A percentile compares a stretch with the other conserved stretches of the same genome.
Conservation (phyloP, 2,329 filamentous ascomycete species). For the Paecilomyces variotii region DNA sequence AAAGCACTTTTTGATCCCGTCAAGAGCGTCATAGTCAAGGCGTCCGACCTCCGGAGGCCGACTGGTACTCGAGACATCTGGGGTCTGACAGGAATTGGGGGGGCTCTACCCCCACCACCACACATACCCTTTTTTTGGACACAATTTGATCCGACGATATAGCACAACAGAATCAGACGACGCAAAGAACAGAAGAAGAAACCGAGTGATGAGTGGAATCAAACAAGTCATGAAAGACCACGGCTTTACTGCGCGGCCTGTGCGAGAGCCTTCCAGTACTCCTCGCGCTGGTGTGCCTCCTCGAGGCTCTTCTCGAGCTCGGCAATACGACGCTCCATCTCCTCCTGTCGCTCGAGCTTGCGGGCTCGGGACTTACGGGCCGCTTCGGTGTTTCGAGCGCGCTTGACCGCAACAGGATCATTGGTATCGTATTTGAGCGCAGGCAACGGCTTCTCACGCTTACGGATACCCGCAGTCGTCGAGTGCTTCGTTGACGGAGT, state of each 20-base stretch:
- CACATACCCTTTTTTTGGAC: constrained; percentile 7
- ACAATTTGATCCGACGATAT: constrained; percentile 9
- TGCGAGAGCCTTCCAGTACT: constrained; percentile 30
- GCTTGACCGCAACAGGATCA: constrained; percentile 79
- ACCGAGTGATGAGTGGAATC: neutral
- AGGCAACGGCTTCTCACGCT: constrained; percentile 72
- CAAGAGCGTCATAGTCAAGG: constrained; percentile 12
- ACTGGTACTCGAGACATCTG: constrained; percentile 18
- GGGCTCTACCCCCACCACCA: constrained; percentile 29
- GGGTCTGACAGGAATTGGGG: constrained; percentile 11
- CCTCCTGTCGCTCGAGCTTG: constrained; percentile 68
- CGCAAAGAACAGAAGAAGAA: constrained; percentile 2
- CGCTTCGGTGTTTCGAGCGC: constrained; percentile 85
- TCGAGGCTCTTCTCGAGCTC: constrained; percentile 50
- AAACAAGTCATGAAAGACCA: constrained; percentile 3
- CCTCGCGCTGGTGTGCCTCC: constrained; percentile 26
- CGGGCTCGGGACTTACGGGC: constrained; percentile 87
- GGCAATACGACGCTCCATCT: constrained; percentile 64
- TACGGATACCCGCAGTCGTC: constrained; percentile 63
- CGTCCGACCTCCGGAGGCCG: constrained; percentile 6
- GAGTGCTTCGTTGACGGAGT: constrained; percentile 52
- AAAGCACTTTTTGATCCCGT: constrained; percentile 23
- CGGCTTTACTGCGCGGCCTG: constrained; percentile 12
- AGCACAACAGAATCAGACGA: constrained; percentile 7
- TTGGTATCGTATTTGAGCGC: constrained; percentile 67